Evolutionary conservation across 176 grass and related monocot genomes (phyloP), one percentile per base, ranked within the genome.

Genomic region (Triticum urartu): DNA sequence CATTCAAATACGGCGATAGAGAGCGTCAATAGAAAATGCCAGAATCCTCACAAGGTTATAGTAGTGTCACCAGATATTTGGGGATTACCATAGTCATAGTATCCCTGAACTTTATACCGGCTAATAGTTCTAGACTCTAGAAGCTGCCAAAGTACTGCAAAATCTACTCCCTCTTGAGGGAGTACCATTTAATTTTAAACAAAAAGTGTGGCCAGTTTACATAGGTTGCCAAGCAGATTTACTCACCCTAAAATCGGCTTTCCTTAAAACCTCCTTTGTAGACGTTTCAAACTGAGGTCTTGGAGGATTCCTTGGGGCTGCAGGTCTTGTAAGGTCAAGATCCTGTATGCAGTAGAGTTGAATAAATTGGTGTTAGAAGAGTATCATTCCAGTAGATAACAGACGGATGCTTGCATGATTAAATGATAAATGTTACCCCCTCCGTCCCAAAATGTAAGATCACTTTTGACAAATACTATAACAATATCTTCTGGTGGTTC

Each of bases 161-260:
- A 84, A 61, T 63, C 50, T 33, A 85, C 36, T 38, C 36, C 36
- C 28, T 30, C 28, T 30, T 30, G 36, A 6, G 36, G 36, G 36
- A 38, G 36, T 38, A 38, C 24, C 22, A 20, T 15, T 75, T 6
- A 42, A 48, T 60, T 68, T 61, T 24, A 76, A 73, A 69, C 7
- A 81, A 34, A 91, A 70, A 47, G 0, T 33, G 7, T 22, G 61
- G 22, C 35, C 9, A 64, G 32, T 88, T 42, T 88, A 63, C 50
- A 71, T 71, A 61, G 30, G 38, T 63, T 81, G 8, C 28, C 30
- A 77, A 38, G 70, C 20, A 81, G 48, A 88, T 76, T 30, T 28
- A 80, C 75, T 92, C 52, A 98, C 96, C 88, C 92, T 91, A 87
- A 96, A 98, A 94, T 98, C 97, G 1, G 97, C 94, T 91, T 96